Percentiles rank a stretch among this genome's conserved stretches.
These are phyloP conservation scores for Chlorella sorokiniana DNA, from an alignment of 139 green algal genomes.

Conservation along the genomic window DNA sequence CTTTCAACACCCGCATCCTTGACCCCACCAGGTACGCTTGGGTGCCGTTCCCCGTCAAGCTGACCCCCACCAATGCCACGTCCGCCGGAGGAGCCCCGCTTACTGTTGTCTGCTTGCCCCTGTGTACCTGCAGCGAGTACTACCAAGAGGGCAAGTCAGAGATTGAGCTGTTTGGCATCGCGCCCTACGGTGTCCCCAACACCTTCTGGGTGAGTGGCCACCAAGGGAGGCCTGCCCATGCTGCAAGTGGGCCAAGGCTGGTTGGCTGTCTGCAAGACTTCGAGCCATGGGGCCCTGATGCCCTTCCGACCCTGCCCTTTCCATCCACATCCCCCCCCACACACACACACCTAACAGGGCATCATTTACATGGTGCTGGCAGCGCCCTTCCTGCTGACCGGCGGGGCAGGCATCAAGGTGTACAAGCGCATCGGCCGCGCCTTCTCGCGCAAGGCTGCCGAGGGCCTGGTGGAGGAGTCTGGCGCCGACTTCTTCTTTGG, in stretches of 20 bases:
- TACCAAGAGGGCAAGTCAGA: slow-evolving; percentile 30
- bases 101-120: background rate
- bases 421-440: slow-evolving; percentile 23
- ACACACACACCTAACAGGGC: background rate
- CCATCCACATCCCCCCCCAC: background rate
- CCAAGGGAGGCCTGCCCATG: too few species aligned
- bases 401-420: slow-evolving; percentile 30
- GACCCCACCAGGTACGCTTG: slow-evolving; percentile 23
- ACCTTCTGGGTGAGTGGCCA: slow-evolving; percentile 15
- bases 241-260: too few species aligned
- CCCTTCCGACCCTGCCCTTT: too few species aligned
- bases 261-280: too few species aligned
- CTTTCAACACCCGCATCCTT: slow-evolving; percentile 30
- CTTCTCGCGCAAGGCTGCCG: background rate
- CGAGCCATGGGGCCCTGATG: too few species aligned
- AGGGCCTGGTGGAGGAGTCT: background rate
- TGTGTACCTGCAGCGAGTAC: slow-evolving; percentile 30
- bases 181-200: slow-evolving; percentile 43
- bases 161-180: slow-evolving; percentile 45
- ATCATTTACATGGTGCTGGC: slow-evolving; percentile 51
- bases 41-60: background rate
- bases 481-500: slow-evolving; percentile 28
- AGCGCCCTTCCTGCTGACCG: slow-evolving; percentile 40
- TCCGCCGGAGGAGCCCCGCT: background rate
- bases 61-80: background rate